Conservation (phyloP, 2,329 filamentous ascomycete species). For the Pestalotiopsis sp. region DNA sequence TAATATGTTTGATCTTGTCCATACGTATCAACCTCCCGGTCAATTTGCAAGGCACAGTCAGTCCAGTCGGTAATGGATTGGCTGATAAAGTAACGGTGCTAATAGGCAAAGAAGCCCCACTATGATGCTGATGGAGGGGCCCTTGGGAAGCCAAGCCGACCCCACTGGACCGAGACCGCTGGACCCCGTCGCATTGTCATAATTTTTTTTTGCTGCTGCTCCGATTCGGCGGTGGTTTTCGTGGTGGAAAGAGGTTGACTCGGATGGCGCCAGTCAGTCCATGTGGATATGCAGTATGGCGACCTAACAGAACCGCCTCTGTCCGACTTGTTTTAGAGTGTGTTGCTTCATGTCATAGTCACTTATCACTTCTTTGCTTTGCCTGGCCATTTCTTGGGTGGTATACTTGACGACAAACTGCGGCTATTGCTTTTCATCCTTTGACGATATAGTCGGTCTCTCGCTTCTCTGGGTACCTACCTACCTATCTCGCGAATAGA, state of each 20-base stretch:
- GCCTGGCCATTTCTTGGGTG: not conserved
- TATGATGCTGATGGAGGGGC: slow-evolving; percentile 5
- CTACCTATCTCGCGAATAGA: not conserved
- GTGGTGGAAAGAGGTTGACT: not conserved
- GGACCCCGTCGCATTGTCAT: slow-evolving; percentile 1
- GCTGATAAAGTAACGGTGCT: not conserved
- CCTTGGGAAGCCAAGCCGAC: no score
- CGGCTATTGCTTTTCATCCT: not conserved
- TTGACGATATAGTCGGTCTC: not conserved
- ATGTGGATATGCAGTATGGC: not conserved
- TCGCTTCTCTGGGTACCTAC: not conserved
- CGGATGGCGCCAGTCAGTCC: not conserved
- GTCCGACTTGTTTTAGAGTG: not conserved
- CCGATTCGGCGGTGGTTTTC: not conserved
- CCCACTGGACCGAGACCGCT: slow-evolving; percentile 4
- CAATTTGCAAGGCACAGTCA: no score
- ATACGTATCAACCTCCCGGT: no score
- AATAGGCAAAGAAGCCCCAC: not conserved
- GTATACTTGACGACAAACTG: not conserved
- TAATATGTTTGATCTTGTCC: not conserved
- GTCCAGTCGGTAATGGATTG: no score
- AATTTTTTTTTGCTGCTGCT: slow-evolving; percentile 7
- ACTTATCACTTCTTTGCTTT: not conserved
- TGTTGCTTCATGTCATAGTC: not conserved
- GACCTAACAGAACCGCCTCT: not conserved